phyloP scores from a whole-genome alignment of 208 protist genomes.

The Acanthamoeba healyi region DNA sequence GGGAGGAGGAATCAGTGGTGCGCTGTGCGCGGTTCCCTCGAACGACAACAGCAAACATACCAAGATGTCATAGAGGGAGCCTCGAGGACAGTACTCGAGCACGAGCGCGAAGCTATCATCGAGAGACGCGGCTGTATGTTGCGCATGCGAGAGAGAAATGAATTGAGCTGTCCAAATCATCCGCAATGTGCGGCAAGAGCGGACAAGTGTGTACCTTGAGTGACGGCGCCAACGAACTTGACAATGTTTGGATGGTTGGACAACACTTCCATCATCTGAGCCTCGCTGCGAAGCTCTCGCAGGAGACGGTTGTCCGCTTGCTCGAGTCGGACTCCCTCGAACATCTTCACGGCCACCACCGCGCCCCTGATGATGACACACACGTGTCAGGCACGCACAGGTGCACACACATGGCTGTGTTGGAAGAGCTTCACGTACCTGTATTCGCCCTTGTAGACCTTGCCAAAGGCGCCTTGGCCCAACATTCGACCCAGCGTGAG shows the following conservation, averaged over 20 bases:
- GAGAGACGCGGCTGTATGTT: neutral
- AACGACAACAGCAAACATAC: no score
- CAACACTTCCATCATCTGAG: constrained; percentile 59
- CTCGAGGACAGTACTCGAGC: constrained; percentile 28
- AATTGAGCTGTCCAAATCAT: neutral
- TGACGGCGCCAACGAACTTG: constrained; percentile 68
- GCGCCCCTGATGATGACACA: constrained; percentile 9
- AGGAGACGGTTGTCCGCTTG: constrained; percentile 13
- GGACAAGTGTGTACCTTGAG: constrained; percentile 6
- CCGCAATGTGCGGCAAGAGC: neutral
- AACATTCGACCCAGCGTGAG: constrained; percentile 17
- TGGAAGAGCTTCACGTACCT: neutral
- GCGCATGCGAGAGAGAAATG: neutral
- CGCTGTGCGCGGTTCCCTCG: no score
- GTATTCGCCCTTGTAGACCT: constrained; percentile 61
- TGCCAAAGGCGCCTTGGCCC: constrained; percentile 65
- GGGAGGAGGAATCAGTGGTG: no score
- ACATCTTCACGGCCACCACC: constrained; percentile 58
- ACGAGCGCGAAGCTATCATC: constrained; percentile 55
- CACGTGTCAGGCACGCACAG: neutral
- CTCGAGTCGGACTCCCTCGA: neutral
- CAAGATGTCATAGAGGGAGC: constrained; percentile 57
- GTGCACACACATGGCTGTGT: neutral
- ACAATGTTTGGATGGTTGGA: constrained; percentile 74
- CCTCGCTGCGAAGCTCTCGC: constrained; percentile 12